Percentiles rank a stretch among this genome's conserved stretches.
These are phyloP conservation scores for Jacaranda copaia DNA, from an alignment of 257 asterid genomes.

Conservation along the genomic window DNA sequence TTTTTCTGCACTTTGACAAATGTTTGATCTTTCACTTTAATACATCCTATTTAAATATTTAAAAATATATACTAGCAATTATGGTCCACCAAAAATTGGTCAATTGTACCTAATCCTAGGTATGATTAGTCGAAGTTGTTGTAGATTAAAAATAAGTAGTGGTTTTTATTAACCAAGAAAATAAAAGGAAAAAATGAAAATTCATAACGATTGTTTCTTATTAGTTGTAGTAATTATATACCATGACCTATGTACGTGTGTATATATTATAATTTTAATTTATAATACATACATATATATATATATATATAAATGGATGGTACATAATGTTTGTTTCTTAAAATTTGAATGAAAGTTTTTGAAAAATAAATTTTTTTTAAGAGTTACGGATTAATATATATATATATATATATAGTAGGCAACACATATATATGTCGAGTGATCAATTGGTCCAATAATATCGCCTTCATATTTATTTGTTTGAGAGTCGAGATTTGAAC, in stretches of 20 bases:
- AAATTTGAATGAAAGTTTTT: too few species aligned
- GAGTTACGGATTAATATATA: too few species aligned
- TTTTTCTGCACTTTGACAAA: constrained; percentile 27
- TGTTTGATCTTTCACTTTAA: not conserved
- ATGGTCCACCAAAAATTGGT: constrained; percentile 46
- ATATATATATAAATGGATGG: not conserved
- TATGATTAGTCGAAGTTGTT: constrained; percentile 18
- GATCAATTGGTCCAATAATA: too few species aligned
- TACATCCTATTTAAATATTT: constrained; percentile 9
- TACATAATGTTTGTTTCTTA: too few species aligned
- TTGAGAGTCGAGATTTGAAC: too few species aligned
- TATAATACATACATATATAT: too few species aligned
- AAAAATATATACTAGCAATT: constrained; percentile 22
- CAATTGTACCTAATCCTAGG: constrained; percentile 12
- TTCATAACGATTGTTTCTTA: constrained; percentile 16
- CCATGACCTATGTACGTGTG: not conserved
- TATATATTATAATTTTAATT: too few species aligned
- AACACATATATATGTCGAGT: too few species aligned
- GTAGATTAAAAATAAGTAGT: not conserved
- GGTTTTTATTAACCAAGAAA: not conserved
- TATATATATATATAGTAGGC: too few species aligned
- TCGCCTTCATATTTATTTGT: too few species aligned
- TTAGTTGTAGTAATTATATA: constrained; percentile 28
- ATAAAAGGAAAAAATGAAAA: not conserved
- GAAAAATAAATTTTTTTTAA: too few species aligned